Evolutionary conservation across 805 yeast genomes (phyloP).

Genomic region (Candida khao-thaluensis): DNA sequence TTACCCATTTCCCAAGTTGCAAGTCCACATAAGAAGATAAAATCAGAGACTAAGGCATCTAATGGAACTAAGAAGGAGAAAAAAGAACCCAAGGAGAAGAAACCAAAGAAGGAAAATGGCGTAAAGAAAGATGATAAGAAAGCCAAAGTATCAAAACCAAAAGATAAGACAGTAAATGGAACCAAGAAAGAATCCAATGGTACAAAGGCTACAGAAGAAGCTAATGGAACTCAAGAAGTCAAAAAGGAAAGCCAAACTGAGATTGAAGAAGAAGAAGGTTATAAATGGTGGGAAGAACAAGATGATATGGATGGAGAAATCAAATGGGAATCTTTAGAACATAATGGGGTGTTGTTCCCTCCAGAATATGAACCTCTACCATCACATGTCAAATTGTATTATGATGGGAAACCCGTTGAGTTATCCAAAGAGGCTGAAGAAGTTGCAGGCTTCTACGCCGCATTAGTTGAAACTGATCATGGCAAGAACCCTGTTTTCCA

Average conservation of each 20-base stretch:
- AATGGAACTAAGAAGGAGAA: slow-evolving; percentile 2
- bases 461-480: slow-evolving; percentile 84
- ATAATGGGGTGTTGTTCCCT: slow-evolving; percentile 90
- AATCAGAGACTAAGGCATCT: background rate
- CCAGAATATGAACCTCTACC: slow-evolving; percentile 91
- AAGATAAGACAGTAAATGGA: slow-evolving; percentile 5
- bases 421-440: slow-evolving; percentile 87
- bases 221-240: background rate
- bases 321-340: slow-evolving; percentile 86
- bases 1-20: slow-evolving; percentile 16
- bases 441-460: slow-evolving; percentile 93
- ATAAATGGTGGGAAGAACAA: slow-evolving; percentile 90
- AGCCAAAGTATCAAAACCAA: background rate
- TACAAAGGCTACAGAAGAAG: too few species aligned
- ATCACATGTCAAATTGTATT: slow-evolving; percentile 65
- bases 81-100: slow-evolving; percentile 6
- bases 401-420: slow-evolving; percentile 72
- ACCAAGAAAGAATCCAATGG: background rate
- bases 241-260: slow-evolving; percentile 6
- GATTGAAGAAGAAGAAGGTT: slow-evolving; percentile 46
- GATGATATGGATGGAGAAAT: slow-evolving; percentile 68
- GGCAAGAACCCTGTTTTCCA: slow-evolving; percentile 84
- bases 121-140: background rate
- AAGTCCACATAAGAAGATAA: slow-evolving; percentile 1
- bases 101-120: slow-evolving; percentile 5